phyloP scores from a whole-genome alignment of 352 stramenopile species.

The Peronosclerospora sorghi region DNA sequence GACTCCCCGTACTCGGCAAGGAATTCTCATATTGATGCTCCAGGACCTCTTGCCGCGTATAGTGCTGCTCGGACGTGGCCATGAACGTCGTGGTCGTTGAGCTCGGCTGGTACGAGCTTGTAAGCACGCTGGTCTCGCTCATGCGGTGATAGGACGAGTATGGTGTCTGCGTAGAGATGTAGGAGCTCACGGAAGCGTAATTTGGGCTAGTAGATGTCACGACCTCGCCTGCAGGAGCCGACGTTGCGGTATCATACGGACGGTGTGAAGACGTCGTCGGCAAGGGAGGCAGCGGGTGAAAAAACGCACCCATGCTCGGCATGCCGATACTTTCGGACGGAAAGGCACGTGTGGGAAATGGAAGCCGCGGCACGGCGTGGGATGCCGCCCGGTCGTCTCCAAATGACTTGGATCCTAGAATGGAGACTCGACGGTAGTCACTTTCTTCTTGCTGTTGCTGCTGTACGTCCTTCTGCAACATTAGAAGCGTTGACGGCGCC shows the following conservation, averaged over 20 bases:
- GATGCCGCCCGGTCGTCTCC: conserved; percentile 21
- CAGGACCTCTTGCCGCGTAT: conserved; percentile 24
- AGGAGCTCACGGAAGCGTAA: conserved; percentile 9
- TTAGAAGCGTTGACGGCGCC: conserved; percentile 6
- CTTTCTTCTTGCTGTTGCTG: conserved; percentile 21
- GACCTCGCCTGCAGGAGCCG: conserved; percentile 10
- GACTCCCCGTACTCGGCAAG: conserved; percentile 19
- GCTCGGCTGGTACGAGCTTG: conserved; percentile 21
- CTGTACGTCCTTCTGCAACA: conserved; percentile 20
- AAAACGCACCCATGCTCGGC: conserved; percentile 9
- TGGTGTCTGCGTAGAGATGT: conserved; percentile 6
- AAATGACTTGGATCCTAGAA: conserved; percentile 15
- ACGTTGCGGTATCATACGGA: conserved; percentile 23
- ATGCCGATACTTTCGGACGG: conserved; percentile 32
- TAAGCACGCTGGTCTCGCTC: conserved; percentile 18
- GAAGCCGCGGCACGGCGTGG: conserved; percentile 20
- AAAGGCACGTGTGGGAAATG: conserved; percentile 50
- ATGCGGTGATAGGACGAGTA: conserved; percentile 36
- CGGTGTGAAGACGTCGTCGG: conserved; percentile 14
- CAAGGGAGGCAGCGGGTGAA: conserved; percentile 32
- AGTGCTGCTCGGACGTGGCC: conserved; percentile 14
- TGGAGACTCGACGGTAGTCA: conserved; percentile 7
- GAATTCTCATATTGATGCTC: conserved; percentile 25
- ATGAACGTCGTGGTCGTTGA: conserved; percentile 18
- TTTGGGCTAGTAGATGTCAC: conserved; percentile 9